These are phyloP conservation scores for Cryphonectria naterciae DNA, from an alignment of 2,329 filamentous ascomycete genomes.

Conservation along the genomic window DNA sequence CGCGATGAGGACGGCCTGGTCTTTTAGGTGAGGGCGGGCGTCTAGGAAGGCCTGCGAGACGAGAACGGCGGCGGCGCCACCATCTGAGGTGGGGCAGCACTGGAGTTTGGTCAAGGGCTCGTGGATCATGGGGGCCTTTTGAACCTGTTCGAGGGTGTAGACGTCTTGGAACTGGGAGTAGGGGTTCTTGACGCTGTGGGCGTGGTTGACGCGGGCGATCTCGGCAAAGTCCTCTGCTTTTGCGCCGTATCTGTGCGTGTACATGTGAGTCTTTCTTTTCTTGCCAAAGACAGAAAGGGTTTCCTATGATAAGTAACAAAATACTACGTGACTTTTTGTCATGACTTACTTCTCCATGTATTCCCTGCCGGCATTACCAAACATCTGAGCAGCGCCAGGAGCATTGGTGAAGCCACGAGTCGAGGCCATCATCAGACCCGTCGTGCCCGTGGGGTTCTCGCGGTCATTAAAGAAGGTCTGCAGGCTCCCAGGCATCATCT, in stretches of 20 bases:
- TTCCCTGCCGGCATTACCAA: slow-evolving; percentile 90
- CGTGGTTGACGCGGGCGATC: slow-evolving; percentile 91
- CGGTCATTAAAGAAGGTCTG: slow-evolving; percentile 85
- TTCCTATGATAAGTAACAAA: too few relatives aligned
- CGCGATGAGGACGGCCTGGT: slow-evolving; percentile 85
- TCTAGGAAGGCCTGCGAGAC: slow-evolving; percentile 90
- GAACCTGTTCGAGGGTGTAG: slow-evolving; percentile 84
- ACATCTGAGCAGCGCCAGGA: slow-evolving; percentile 88
- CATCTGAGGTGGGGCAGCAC: slow-evolving; percentile 96
- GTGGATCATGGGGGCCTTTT: slow-evolving; percentile 77
- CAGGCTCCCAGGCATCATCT: slow-evolving; percentile 93
- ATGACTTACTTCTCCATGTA: slow-evolving; percentile 83
- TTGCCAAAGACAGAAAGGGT: too few relatives aligned
- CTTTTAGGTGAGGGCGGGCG: slow-evolving; percentile 77
- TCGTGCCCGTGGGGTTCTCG: slow-evolving; percentile 75
- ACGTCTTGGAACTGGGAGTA: slow-evolving; percentile 98
- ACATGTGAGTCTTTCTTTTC: background rate
- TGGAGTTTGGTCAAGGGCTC: slow-evolving; percentile 95
- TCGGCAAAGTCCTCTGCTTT: slow-evolving; percentile 87
- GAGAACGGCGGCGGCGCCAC: slow-evolving; percentile 83
- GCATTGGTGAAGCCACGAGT: slow-evolving; percentile 82
- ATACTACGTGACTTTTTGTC: too few relatives aligned
- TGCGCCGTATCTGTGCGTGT: slow-evolving; percentile 72
- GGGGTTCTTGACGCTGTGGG: slow-evolving; percentile 87
- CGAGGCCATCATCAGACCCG: slow-evolving; percentile 76